Conservation (phyloP, 352 stramenopile genomes). For the Pythium monospermum region DNA sequence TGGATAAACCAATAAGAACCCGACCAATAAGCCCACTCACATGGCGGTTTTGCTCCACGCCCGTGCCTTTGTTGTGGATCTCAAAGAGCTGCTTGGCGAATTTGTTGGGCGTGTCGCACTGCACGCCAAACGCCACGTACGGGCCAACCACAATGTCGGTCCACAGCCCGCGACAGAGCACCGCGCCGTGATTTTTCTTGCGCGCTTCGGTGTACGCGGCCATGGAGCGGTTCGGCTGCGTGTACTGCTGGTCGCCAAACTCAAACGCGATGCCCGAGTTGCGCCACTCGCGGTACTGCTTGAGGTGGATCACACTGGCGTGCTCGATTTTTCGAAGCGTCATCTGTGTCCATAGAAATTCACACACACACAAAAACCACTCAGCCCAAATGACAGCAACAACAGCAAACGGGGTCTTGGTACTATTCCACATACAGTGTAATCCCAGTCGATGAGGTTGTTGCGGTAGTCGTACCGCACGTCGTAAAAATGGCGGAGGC, state of each 20-base stretch:
- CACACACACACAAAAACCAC: too few relatives aligned
- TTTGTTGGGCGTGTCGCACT: conserved; percentile 65
- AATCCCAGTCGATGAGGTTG: conserved; percentile 95
- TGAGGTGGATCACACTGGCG: conserved; percentile 91
- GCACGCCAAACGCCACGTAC: conserved; percentile 89
- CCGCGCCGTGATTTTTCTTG: conserved; percentile 70
- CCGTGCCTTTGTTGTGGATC: conserved; percentile 90
- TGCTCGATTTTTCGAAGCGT: conserved; percentile 79
- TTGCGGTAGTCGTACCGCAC: conserved; percentile 90
- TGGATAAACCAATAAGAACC: too few relatives aligned
- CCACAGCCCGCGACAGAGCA: conserved; percentile 86
- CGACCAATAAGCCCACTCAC: conserved; percentile 29
- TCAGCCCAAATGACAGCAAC: not conserved
- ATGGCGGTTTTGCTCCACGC: conserved; percentile 93
- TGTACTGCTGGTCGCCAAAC: conserved; percentile 92
- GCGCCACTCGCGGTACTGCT: conserved; percentile 90
- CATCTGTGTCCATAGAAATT: conserved; percentile 47
- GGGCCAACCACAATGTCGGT: conserved; percentile 89
- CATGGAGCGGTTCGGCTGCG: conserved; percentile 88
- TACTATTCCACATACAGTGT: conserved; percentile 49
- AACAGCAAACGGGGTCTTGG: not conserved
- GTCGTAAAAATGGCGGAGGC: conserved; percentile 89
- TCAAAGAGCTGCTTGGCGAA: conserved; percentile 89
- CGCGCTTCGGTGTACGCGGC: conserved; percentile 80
- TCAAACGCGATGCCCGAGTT: conserved; percentile 92